phyloP scores from a whole-genome alignment of 192 early-diverging fungal genomes.

The Coemansia guatemalensis region DNA sequence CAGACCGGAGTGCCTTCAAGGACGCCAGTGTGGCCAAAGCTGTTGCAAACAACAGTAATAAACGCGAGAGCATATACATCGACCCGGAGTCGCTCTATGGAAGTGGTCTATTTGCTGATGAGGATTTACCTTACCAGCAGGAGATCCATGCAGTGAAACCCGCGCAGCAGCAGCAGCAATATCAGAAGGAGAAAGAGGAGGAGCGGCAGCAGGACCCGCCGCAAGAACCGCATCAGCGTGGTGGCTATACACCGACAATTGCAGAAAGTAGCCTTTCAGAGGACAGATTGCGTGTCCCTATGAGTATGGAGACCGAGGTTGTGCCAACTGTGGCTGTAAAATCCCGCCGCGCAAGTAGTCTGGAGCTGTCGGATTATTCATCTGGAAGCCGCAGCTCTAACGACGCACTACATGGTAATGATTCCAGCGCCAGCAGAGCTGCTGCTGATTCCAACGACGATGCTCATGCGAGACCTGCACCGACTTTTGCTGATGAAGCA shows the following conservation, averaged over 20 bases:
- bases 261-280: conserved; percentile 19
- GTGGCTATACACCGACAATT: conserved; percentile 26
- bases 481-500: neutral
- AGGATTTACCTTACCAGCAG: conserved; percentile 38
- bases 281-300: conserved; percentile 2
- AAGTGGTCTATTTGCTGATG: conserved; percentile 29
- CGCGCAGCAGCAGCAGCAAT: neutral
- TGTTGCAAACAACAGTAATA: neutral
- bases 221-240: neutral
- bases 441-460: neutral
- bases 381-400: no score
- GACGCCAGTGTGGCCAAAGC: neutral
- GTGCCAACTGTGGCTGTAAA: neutral
- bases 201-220: neutral
- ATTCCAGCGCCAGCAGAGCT: no score
- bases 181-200: neutral
- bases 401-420: no score
- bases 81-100: conserved; percentile 27
- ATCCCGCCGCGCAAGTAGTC: no score
- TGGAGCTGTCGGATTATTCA: no score
- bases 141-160: conserved; percentile 4
- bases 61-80: conserved; percentile 41
- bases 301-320: conserved; percentile 10
- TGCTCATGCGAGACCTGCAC: neutral
- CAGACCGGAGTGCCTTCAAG: neutral